Percentiles rank a stretch among this genome's conserved stretches.
These are phyloP conservation scores for Lycium barbarum DNA, from an alignment of 257 asterid genomes.

Conservation along the genomic window DNA sequence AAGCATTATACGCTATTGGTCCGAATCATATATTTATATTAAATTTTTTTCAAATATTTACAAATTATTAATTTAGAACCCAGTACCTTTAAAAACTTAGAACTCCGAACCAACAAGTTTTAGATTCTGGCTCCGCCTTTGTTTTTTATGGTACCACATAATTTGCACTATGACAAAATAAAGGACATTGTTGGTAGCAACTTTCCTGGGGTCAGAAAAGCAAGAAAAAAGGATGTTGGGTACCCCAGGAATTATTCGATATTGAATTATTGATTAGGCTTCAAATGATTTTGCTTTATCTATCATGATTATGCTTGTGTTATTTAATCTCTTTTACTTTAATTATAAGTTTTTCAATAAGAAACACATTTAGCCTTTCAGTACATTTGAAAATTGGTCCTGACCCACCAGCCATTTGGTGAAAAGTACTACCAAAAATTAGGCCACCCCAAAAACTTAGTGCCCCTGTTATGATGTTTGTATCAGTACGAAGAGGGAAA, in stretches of 20 bases:
- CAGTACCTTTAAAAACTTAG: too few species aligned
- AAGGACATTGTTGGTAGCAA: not conserved
- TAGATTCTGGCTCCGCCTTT: too few species aligned
- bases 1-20: too few species aligned
- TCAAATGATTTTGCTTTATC: slow-evolving; percentile 56
- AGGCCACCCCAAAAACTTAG: slow-evolving; percentile 14
- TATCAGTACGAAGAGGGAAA: too few species aligned
- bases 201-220: slow-evolving; percentile 31
- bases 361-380: not conserved
- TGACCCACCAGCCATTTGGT: slow-evolving; percentile 55
- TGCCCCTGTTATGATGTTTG: slow-evolving; percentile 23
- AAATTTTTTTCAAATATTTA: too few species aligned
- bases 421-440: slow-evolving; percentile 13
- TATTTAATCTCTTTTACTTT: slow-evolving; percentile 51
- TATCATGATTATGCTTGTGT: slow-evolving; percentile 55
- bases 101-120: too few species aligned
- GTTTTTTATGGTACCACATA: not conserved
- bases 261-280: slow-evolving; percentile 38
- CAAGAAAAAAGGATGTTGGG: slow-evolving; percentile 37
- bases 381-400: slow-evolving; percentile 36
- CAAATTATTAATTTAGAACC: too few species aligned
- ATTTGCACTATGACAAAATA: slow-evolving; percentile 1
- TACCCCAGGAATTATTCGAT: not conserved
- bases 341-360: slow-evolving; percentile 42
- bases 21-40: too few species aligned